Evolutionary conservation across 495 filamentous ascomycete species (phyloP).

Genomic region (Penicillium alfredii): DNA sequence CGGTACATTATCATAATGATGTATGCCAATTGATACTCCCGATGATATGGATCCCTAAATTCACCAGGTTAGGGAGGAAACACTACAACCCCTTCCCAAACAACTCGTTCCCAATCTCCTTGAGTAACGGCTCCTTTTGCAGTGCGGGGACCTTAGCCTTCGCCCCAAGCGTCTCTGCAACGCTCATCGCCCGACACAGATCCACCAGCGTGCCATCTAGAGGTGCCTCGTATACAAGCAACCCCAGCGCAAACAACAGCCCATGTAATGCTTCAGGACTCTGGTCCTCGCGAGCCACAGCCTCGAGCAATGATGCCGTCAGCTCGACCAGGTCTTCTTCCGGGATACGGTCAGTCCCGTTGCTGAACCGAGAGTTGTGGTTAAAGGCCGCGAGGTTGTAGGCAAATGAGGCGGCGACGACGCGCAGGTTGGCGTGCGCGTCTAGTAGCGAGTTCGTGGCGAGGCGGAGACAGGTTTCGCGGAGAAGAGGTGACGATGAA

Average conservation of each 20-base stretch:
- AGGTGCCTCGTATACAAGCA: slow-evolving; percentile 64
- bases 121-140: slow-evolving; percentile 49
- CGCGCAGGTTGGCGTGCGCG: slow-evolving; percentile 50
- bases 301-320: slow-evolving; percentile 69
- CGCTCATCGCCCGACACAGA: slow-evolving; percentile 67
- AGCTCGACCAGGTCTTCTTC: slow-evolving; percentile 73
- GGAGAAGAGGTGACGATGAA: slow-evolving; percentile 27
- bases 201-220: slow-evolving; percentile 66
- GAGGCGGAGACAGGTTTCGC: slow-evolving; percentile 34
- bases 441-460: slow-evolving; percentile 52
- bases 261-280: slow-evolving; percentile 68
- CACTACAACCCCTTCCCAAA: slow-evolving; percentile 34
- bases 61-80: neutral
- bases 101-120: slow-evolving; percentile 51
- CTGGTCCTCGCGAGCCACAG: slow-evolving; percentile 58
- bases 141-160: slow-evolving; percentile 48
- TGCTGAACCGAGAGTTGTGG: slow-evolving; percentile 54
- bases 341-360: slow-evolving; percentile 52
- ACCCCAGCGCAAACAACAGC: slow-evolving; percentile 64
- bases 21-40: no score
- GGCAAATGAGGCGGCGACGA: slow-evolving; percentile 73
- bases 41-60: no score
- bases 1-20: no score
- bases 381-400: slow-evolving; percentile 75
- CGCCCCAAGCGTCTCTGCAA: slow-evolving; percentile 48